Evolutionary conservation across 441 rosid genomes (phyloP), one percentile per base, ranked within the genome.

Genomic region (Iberis amara): DNA sequence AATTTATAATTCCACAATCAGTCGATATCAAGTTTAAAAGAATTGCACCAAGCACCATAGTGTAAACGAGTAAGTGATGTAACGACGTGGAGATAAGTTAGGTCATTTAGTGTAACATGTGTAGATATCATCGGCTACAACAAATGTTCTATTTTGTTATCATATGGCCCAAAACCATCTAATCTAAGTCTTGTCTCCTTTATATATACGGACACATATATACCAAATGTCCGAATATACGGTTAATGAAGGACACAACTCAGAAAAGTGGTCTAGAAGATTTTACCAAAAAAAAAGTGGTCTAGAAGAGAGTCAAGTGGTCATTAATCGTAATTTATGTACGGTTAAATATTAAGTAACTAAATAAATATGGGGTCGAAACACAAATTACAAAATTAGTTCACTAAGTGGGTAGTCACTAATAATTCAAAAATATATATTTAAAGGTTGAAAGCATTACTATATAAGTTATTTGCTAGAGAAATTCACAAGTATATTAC

Each of bases 351-450:
- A 49, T 52, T 31, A 21, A 46, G 56, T 15, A 52, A 46, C 45
- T 33, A 57, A 31, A 51, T 30, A 50, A 50, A 42, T 24, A 48
- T 47, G 51, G 50, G 45, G 39, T 15, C 39, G 1, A 56, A 52
- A 37, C 30, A 24, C 18, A 40, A 47, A 52, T 46, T 59, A 3
- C 7, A 0, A 52, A 52, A 32, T 33, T 39, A 39, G 54, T 46
- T 38, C 35, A 59, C 55, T 45, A 65, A 58, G 59, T 65, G 69
- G 69, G 64, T 51, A 49, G 58, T 52, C 64, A 65, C 59, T 52
- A 37, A 36, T 10, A 49, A 47, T 47, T 64, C 68, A 50, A 8
- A 56, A 57, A 50, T 54, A 52, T 10, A 42, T 4, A 64, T 27
- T 42, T 56, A 64, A 55, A 50, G 32, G 9, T 38, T 7, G 10